phyloP scores from a whole-genome alignment of 768 basidiomycete species.

The Phanerodontia chrysosporium region DNA sequence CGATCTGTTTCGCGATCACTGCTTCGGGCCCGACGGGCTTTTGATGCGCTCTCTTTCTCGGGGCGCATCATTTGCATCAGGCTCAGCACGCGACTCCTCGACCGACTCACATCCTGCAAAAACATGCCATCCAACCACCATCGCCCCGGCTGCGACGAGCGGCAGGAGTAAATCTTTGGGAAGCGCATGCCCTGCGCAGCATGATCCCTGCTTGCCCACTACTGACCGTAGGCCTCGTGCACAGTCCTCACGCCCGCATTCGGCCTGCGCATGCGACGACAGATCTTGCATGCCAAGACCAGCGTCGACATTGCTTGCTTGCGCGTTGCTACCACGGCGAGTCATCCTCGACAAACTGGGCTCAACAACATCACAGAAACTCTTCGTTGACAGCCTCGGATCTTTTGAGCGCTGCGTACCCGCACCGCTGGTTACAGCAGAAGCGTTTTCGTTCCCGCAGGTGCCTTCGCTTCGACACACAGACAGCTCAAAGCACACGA shows the following conservation, averaged over 20 bases:
- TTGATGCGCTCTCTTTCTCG: neutral
- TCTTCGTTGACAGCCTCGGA: neutral
- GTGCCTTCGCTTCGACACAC: no score
- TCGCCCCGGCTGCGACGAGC: no score
- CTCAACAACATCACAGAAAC: neutral
- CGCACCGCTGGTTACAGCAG: no score
- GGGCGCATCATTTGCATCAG: neutral
- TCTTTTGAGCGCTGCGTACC: no score
- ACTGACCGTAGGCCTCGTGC: neutral
- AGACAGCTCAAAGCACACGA: no score
- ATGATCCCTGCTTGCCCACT: neutral
- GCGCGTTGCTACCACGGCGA: neutral
- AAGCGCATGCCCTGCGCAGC: no score
- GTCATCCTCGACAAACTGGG: neutral
- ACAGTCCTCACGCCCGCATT: neutral
- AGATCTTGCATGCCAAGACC: neutral
- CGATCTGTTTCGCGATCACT: neutral
- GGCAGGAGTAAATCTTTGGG: no score
- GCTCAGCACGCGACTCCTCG: no score
- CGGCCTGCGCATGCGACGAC: neutral
- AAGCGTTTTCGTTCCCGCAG: no score
- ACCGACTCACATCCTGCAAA: no score
- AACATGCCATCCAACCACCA: no score
- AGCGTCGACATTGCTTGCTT: no score
- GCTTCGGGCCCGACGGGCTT: neutral